A percentile compares a stretch with the other conserved stretches of the same genome.
Evolutionary conservation across 805 yeast genomes (phyloP).

Genomic region (Ogataea nitratoaversa): DNA sequence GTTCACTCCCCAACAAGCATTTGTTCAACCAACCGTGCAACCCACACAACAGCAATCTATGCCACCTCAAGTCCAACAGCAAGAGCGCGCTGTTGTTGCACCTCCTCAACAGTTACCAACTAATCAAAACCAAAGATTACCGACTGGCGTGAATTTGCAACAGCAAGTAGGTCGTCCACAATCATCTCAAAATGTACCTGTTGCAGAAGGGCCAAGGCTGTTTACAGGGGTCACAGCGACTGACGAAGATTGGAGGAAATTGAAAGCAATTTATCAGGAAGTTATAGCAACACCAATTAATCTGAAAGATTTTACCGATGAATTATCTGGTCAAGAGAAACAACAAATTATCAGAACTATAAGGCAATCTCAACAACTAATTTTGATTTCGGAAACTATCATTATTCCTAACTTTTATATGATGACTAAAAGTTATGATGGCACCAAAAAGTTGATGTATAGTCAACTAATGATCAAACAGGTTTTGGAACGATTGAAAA

Average conservation of each 20-base stretch:
- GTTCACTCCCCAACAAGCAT: slow-evolving; percentile 6
- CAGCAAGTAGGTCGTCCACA: slow-evolving; percentile 8
- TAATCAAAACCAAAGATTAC: slow-evolving; percentile 27
- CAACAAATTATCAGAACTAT: slow-evolving; percentile 52
- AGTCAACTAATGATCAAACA: slow-evolving; percentile 75
- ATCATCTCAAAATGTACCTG: slow-evolving; percentile 2
- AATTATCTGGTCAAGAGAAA: slow-evolving; percentile 62
- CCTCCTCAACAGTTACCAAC: slow-evolving; percentile 31
- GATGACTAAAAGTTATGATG: slow-evolving; percentile 69
- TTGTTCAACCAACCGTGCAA: slow-evolving; percentile 6
- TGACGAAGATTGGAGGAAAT: slow-evolving; percentile 58
- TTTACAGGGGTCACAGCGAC: slow-evolving; percentile 37
- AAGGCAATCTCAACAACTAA: slow-evolving; percentile 52
- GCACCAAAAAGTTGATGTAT: slow-evolving; percentile 72
- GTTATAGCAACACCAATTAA: slow-evolving; percentile 64
- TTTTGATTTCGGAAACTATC: slow-evolving; percentile 61
- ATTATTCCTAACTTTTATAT: slow-evolving; percentile 75
- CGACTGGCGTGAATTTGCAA: slow-evolving; percentile 16
- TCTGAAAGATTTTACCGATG: slow-evolving; percentile 59
- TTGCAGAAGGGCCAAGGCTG: slow-evolving; percentile 22
- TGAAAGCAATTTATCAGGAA: slow-evolving; percentile 64
- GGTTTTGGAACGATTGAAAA: slow-evolving; percentile 62
- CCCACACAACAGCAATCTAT: slow-evolving; percentile 1
- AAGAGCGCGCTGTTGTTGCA: too few species aligned
- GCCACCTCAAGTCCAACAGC: slow-evolving; percentile 11